These are phyloP conservation scores for Populus hybrid DNA, from an alignment of 441 rosid genomes.

Conservation along the genomic window DNA sequence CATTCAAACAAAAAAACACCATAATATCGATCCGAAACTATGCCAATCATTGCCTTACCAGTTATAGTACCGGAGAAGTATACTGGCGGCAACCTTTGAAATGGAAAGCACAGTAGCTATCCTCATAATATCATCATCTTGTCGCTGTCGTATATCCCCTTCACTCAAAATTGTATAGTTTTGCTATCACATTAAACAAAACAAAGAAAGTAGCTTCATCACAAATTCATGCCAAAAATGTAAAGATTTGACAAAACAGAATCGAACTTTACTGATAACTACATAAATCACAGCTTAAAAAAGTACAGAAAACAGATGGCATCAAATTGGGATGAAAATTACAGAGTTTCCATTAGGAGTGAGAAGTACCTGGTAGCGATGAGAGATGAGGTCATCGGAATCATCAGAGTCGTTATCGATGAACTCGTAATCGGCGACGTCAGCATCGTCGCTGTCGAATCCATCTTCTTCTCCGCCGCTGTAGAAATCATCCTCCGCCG, in stretches of 20 bases:
- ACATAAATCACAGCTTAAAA: not conserved
- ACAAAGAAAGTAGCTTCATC: no score
- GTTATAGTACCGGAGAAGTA: constrained; percentile 65
- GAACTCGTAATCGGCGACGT: constrained; percentile 64
- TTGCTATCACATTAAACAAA: constrained; percentile 40
- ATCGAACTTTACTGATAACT: not conserved
- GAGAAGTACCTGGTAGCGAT: constrained; percentile 58
- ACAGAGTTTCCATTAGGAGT: not conserved
- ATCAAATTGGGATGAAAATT: not conserved
- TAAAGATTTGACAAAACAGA: not conserved
- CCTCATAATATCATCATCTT: constrained; percentile 10
- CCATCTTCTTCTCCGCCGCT: constrained; percentile 66
- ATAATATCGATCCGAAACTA: not conserved
- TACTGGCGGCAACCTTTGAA: constrained; percentile 48
- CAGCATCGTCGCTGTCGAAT: constrained; percentile 52
- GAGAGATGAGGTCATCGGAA: constrained; percentile 42
- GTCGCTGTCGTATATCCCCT: constrained; percentile 62
- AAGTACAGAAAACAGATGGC: not conserved
- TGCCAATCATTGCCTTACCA: constrained; percentile 42
- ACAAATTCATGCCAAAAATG: not conserved
- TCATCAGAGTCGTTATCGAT: constrained; percentile 35
- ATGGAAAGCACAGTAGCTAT: constrained; percentile 83
- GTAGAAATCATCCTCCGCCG: constrained; percentile 74
- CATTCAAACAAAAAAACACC: not conserved
- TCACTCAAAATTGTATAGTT: constrained; percentile 60